Evolutionary conservation across 2,329 filamentous ascomycete species (phyloP), one percentile per base, ranked within the genome.

Genomic region (Xylaria sp.): DNA sequence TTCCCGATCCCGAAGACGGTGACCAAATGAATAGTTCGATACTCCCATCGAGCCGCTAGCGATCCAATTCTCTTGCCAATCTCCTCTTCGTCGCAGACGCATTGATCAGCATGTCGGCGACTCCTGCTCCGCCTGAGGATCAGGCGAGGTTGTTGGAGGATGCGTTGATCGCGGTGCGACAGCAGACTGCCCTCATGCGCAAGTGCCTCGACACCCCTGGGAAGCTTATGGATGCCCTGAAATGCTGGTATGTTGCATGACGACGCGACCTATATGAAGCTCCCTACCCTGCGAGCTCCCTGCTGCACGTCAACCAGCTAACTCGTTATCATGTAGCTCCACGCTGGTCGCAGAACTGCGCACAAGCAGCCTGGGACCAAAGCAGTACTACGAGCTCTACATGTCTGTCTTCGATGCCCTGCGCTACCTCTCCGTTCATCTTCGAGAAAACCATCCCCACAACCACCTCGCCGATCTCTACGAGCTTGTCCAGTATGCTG

Each of bases 371-470:
- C 84, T 99, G 47, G 92, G 94, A n/a, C 94, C 94, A 29, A 99
- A 99, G 75, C 94, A 99, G 75, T 99, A 99, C 79, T 99, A 99
- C 75, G 95, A 99, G 79, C 85, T 99, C 54, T 99, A 99, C 78
- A 99, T 99, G 94, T 86, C 94, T 62, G 92, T 99, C 59, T 99
- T 99, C 76, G 94, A 99, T 79, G 93, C 95, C 61, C 78, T 99
- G 71, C 92, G 94, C 72, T 93, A 97, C 76, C 87, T 99, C 48
- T 95, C 94, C 50, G 91, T 96, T 61, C 96, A 97, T 75, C 87
- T 99, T 41, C 92, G 92, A 75, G 94, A 99, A 72, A 97, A 92
- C 69, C 94, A 99, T 74, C 94, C 94, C 3, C 90, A 95, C 63
- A 97, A 99, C 73, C 94, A 99, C 78, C 87, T 99, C 52, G 94